phyloP scores from a whole-genome alignment of 1,139 yeast genomes.

The Pichia sp. region DNA sequence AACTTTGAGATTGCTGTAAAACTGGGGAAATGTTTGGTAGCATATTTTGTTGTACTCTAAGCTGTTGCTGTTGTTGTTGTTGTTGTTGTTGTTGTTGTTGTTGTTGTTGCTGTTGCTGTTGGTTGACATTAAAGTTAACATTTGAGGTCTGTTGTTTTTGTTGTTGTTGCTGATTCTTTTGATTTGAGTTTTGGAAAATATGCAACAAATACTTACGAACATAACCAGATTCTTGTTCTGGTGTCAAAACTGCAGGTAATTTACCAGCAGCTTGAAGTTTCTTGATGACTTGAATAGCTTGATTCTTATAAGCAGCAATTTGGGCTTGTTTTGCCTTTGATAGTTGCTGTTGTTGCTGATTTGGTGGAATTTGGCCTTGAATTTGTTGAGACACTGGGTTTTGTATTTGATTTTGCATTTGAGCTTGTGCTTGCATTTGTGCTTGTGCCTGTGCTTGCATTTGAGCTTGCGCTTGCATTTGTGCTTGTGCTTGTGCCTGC shows the following conservation, averaged over 20 bases:
- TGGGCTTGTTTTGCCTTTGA: slow-evolving; percentile 19
- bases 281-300: slow-evolving; percentile 32
- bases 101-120: slow-evolving; percentile 19
- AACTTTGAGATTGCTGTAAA: slow-evolving; percentile 1
- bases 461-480: neutral
- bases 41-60: slow-evolving; percentile 12
- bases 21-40: neutral
- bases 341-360: slow-evolving; percentile 8
- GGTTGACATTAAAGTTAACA: neutral
- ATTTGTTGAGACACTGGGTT: neutral
- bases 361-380: slow-evolving; percentile 19
- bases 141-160: slow-evolving; percentile 15
- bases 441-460: neutral
- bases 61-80: slow-evolving; percentile 19
- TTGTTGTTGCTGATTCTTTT: slow-evolving; percentile 11
- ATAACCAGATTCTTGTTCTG: slow-evolving; percentile 36
- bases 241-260: slow-evolving; percentile 29
- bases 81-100: slow-evolving; percentile 19
- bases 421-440: neutral
- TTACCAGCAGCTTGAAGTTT: slow-evolving; percentile 32
- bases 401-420: neutral
- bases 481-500: neutral
- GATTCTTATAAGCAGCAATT: slow-evolving; percentile 31
- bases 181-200: slow-evolving; percentile 18
- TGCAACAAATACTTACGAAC: slow-evolving; percentile 32